phyloP scores from a whole-genome alignment of 2,329 filamentous ascomycete genomes.

The Cercospora sesami region DNA sequence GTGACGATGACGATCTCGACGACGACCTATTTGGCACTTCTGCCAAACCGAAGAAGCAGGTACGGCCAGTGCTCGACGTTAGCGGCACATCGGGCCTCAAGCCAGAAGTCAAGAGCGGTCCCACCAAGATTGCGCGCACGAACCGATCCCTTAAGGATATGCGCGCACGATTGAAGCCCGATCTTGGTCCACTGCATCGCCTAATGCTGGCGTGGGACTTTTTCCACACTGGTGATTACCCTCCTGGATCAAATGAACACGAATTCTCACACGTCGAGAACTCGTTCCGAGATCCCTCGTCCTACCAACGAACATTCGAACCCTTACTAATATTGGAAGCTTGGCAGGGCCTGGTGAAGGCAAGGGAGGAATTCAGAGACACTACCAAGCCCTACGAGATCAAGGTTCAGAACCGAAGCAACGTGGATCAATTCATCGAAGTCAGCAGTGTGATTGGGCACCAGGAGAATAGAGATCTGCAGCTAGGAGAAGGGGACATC shows the following conservation, averaged over 20 bases:
- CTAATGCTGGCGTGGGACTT: conserved; percentile 92
- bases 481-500: conserved; percentile 81
- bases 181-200: conserved; percentile 80
- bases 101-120: conserved; percentile 60
- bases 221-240: conserved; percentile 83
- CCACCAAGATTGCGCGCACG: conserved; percentile 80
- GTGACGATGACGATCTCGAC: conserved; percentile 55
- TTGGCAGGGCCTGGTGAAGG: conserved; percentile 89
- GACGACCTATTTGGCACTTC: conserved; percentile 65
- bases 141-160: conserved; percentile 87
- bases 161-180: conserved; percentile 85
- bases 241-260: conserved; percentile 68
- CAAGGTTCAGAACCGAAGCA: conserved; percentile 82
- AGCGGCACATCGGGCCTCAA: conserved; percentile 37
- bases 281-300: conserved; percentile 70
- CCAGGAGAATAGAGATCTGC: conserved; percentile 67
- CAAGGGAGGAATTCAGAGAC: conserved; percentile 71
- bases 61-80: conserved; percentile 37
- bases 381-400: conserved; percentile 79
- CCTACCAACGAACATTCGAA: conserved; percentile 88
- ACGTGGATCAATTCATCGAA: conserved; percentile 90
- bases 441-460: conserved; percentile 79
- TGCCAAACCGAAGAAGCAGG: conserved; percentile 47
- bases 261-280: conserved; percentile 75
- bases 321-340: conserved; percentile 88